These are phyloP conservation scores for Ballota nigra DNA, from an alignment of 257 asterid species.

Conservation along the genomic window DNA sequence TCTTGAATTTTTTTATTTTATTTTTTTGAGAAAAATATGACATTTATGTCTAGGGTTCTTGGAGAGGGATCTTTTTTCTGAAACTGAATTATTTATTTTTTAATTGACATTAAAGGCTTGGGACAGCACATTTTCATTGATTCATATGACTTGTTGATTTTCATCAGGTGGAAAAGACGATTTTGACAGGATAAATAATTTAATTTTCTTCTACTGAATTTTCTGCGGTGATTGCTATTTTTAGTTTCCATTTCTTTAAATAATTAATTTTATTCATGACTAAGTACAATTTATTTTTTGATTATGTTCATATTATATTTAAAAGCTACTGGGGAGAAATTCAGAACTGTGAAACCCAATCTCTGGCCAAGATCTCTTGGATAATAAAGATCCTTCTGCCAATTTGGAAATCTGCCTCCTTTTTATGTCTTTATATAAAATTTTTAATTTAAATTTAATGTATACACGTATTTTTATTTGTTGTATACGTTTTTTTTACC, in stretches of 20 bases:
- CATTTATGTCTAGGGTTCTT: slow-evolving; percentile 29
- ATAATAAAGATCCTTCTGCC: not conserved
- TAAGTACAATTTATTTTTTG: not conserved
- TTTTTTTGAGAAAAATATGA: not conserved
- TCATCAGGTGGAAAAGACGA: slow-evolving; percentile 24
- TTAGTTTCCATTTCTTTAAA: not conserved
- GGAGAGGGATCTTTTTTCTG: not conserved
- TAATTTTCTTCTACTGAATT: not conserved
- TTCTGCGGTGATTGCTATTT: not conserved
- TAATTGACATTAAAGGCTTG: slow-evolving; percentile 14
- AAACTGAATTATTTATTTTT: not conserved
- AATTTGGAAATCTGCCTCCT: not conserved
- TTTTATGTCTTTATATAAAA: too few relatives aligned
- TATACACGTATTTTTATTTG: not conserved
- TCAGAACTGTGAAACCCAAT: not conserved
- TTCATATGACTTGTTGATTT: slow-evolving; percentile 23
- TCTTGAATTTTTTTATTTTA: not conserved
- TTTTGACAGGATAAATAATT: not conserved
- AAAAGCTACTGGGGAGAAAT: too few relatives aligned
- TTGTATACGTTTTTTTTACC: not conserved
- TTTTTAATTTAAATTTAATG: not conserved
- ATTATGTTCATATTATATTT: too few relatives aligned
- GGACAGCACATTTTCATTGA: slow-evolving; percentile 12
- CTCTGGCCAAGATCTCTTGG: not conserved
- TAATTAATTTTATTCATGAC: not conserved